These are phyloP conservation scores for Cajanus cajan DNA, from an alignment of 306 rosid species.

Conservation along the genomic window DNA sequence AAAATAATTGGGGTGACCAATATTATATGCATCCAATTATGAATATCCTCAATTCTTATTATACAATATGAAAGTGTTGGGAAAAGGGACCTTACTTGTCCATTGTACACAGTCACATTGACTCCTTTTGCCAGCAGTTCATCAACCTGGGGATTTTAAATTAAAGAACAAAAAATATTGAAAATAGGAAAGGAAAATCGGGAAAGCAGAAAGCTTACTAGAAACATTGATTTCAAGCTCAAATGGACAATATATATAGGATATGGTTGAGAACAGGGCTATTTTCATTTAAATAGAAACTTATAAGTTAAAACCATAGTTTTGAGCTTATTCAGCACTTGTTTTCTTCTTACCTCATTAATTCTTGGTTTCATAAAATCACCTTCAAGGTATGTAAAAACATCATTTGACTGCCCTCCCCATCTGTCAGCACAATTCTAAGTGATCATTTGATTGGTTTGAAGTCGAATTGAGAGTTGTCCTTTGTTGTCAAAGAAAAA, in stretches of 20 bases:
- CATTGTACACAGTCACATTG: constrained; percentile 81
- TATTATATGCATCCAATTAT: not conserved
- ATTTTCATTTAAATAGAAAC: not conserved
- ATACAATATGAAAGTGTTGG: not conserved
- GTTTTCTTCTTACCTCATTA: constrained; percentile 54
- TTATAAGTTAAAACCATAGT: not conserved
- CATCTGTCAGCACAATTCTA: constrained; percentile 52
- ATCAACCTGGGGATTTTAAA: constrained; percentile 57
- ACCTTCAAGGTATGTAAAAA: constrained; percentile 38
- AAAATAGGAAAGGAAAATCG: not conserved
- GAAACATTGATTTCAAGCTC: not conserved
- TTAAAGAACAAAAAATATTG: not conserved
- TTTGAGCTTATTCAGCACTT: not conserved
- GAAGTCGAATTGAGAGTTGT: not conserved
- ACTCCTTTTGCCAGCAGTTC: constrained; percentile 77
- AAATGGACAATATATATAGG: not conserved
- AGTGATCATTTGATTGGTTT: constrained; percentile 5
- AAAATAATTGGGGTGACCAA: not conserved
- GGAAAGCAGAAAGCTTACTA: not conserved
- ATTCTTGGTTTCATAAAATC: constrained; percentile 95
- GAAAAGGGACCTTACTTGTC: constrained; percentile 61
- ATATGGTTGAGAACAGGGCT: not conserved
- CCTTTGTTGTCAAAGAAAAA: not conserved
- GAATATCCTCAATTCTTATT: constrained; percentile 7
- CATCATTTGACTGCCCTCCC: constrained; percentile 55